Percentiles rank a stretch among this genome's conserved stretches.
phyloP scores from a whole-genome alignment of 2,329 filamentous ascomycete genomes.

The Pyrenophora teres region DNA sequence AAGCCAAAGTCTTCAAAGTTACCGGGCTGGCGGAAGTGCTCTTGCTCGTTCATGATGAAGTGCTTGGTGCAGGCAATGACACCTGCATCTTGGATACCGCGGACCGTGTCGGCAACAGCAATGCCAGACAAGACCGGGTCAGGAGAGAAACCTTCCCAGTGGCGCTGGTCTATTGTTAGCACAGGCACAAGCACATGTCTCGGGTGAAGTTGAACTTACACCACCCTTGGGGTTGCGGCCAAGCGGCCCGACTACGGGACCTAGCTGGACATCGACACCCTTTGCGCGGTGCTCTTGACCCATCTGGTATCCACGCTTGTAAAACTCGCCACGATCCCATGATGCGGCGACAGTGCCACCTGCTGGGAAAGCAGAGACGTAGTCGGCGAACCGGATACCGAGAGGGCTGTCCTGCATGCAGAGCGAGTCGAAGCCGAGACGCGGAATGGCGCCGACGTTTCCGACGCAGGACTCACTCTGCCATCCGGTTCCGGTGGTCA shows the following conservation, averaged over 20 bases:
- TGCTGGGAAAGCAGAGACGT: constrained; percentile 78
- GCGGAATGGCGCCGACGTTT: constrained; percentile 70
- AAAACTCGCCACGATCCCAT: constrained; percentile 75
- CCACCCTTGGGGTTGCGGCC: constrained; percentile 71
- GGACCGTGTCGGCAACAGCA: constrained; percentile 72
- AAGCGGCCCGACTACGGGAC: constrained; percentile 75
- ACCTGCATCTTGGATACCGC: constrained; percentile 80
- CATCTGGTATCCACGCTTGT: constrained; percentile 72
- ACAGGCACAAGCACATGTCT: neutral
- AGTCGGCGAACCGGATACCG: constrained; percentile 78
- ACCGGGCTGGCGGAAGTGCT: constrained; percentile 68
- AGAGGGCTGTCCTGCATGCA: constrained; percentile 87
- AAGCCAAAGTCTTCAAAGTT: constrained; percentile 66
- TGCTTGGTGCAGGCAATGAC: constrained; percentile 76
- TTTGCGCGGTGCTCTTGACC: constrained; percentile 75
- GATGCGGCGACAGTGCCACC: constrained; percentile 82
- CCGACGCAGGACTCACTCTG: constrained; percentile 63
- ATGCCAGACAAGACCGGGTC: constrained; percentile 77
- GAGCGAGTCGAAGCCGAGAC: constrained; percentile 71
- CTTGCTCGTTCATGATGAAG: constrained; percentile 64
- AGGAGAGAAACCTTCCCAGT: constrained; percentile 61
- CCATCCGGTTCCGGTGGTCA: constrained; percentile 88
- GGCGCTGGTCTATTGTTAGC: constrained; percentile 23
- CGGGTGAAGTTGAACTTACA: constrained; percentile 56
- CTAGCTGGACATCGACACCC: constrained; percentile 74